These are phyloP conservation scores for Microcos paniculata DNA, from an alignment of 345 rosid genomes.

Conservation along the genomic window DNA sequence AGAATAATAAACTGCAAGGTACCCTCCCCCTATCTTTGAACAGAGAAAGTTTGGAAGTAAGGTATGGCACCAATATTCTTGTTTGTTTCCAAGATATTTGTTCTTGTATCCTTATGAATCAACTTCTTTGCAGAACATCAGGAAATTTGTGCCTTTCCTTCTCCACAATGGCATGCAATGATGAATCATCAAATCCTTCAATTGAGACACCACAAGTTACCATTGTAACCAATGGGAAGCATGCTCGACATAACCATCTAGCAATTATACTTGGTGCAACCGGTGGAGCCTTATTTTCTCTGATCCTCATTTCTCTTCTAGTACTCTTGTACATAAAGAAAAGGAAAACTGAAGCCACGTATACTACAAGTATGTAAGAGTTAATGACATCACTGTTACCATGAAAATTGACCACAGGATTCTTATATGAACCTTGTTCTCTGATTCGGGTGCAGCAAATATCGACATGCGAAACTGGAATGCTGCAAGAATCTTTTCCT, in stretches of 20 bases:
- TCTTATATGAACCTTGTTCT: slow-evolving; percentile 15
- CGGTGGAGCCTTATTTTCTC: slow-evolving; percentile 57
- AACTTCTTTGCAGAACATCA: slow-evolving; percentile 48
- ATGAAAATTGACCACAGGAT: background rate
- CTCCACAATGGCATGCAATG: slow-evolving; percentile 55
- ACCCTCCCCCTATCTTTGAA: slow-evolving; percentile 71
- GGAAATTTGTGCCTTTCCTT: slow-evolving; percentile 86
- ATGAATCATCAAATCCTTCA: slow-evolving; percentile 60
- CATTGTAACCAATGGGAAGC: slow-evolving; percentile 47
- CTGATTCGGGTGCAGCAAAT: slow-evolving; percentile 39
- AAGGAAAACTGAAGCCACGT: slow-evolving; percentile 38
- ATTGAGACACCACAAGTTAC: slow-evolving; percentile 81
- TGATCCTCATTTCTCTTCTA: slow-evolving; percentile 37
- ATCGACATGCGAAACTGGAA: slow-evolving; percentile 80
- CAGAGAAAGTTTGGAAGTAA: slow-evolving; percentile 61
- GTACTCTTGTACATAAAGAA: slow-evolving; percentile 42
- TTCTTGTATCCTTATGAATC: slow-evolving; percentile 16
- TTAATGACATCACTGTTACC: slow-evolving; percentile 1
- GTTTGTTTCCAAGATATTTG: background rate
- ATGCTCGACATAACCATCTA: slow-evolving; percentile 31
- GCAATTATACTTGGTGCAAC: slow-evolving; percentile 55
- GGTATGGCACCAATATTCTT: slow-evolving; percentile 40
- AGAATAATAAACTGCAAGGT: slow-evolving; percentile 76
- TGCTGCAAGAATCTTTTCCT: slow-evolving; percentile 68
- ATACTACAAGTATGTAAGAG: slow-evolving; percentile 45